Percentiles rank a stretch among this genome's conserved stretches.
Conservation (phyloP, 495 filamentous ascomycete species). For the Xylaria venustula region DNA sequence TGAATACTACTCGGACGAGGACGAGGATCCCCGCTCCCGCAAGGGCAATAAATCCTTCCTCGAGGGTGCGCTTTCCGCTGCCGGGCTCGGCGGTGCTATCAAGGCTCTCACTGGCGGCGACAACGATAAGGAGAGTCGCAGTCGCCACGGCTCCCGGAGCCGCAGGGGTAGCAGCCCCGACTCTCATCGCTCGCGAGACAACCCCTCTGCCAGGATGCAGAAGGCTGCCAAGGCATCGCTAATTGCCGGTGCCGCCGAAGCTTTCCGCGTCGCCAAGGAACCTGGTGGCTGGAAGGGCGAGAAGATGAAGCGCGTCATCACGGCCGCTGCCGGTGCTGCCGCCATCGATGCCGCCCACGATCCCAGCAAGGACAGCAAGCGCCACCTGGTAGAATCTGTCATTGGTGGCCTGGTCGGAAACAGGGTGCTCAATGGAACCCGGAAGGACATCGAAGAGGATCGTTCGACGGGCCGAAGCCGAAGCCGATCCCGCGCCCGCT, state of each 20-base stretch:
- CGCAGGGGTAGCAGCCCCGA: constrained; percentile 44
- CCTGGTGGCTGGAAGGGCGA: constrained; percentile 80
- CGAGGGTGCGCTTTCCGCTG: constrained; percentile 64
- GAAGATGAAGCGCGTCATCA: constrained; percentile 84
- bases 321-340: constrained; percentile 80
- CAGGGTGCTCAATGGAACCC: constrained; percentile 72
- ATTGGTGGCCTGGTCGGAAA: constrained; percentile 84
- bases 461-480: constrained; percentile 48
- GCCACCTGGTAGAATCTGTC: constrained; percentile 68
- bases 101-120: constrained; percentile 47
- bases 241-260: constrained; percentile 81
- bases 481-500: constrained; percentile 53
- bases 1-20: constrained; percentile 54
- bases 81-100: constrained; percentile 65
- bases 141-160: constrained; percentile 48
- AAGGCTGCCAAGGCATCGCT: constrained; percentile 86
- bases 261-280: constrained; percentile 81
- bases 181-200: constrained; percentile 38
- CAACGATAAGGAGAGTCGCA: constrained; percentile 47
- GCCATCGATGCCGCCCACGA: constrained; percentile 77
- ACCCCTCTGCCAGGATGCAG: constrained; percentile 55
- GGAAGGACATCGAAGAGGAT: constrained; percentile 59
- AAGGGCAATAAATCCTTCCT: constrained; percentile 68
- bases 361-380: constrained; percentile 70
- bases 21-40: constrained; percentile 48